phyloP scores from a whole-genome alignment of 306 rosid species.

The Dryas octopetala region DNA sequence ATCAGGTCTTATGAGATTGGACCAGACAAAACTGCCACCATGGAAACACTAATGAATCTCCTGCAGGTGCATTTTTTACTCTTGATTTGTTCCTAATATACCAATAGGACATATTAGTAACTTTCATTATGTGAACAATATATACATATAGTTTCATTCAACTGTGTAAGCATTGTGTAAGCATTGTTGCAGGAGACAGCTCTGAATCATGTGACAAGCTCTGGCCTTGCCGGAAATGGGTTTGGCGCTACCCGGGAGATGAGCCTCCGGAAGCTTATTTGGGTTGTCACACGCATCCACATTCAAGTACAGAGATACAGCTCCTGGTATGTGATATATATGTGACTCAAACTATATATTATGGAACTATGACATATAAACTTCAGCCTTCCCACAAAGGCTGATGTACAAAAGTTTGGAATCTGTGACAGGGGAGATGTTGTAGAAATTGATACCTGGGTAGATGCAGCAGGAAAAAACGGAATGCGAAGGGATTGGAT shows the following conservation, averaged over 20 bases:
- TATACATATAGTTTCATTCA: background rate
- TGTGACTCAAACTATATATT: background rate
- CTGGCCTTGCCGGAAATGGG: constrained; percentile 81
- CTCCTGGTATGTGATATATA: constrained; percentile 50
- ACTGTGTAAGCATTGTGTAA: background rate
- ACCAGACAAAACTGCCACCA: constrained; percentile 73
- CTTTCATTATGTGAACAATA: no score
- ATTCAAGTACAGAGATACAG: constrained; percentile 88
- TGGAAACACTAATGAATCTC: constrained; percentile 79
- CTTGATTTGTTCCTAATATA: background rate
- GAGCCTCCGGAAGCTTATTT: constrained; percentile 81
- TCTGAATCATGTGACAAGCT: constrained; percentile 74
- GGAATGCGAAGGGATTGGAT: constrained; percentile 98
- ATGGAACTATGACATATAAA: no score
- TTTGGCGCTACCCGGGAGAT: constrained; percentile 87
- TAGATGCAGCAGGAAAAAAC: constrained; percentile 85
- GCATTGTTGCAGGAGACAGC: constrained; percentile 68
- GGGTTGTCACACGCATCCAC: constrained; percentile 88
- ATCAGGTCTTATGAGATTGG: constrained; percentile 80
- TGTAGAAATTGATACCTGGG: constrained; percentile 93
- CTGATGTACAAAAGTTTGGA: background rate
- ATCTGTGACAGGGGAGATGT: constrained; percentile 78
- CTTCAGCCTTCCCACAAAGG: background rate
- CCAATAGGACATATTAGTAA: no score
- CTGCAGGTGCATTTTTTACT: constrained; percentile 49